phyloP scores from a whole-genome alignment of 192 early-diverging fungal genomes.

The Paraglomus occultum region DNA sequence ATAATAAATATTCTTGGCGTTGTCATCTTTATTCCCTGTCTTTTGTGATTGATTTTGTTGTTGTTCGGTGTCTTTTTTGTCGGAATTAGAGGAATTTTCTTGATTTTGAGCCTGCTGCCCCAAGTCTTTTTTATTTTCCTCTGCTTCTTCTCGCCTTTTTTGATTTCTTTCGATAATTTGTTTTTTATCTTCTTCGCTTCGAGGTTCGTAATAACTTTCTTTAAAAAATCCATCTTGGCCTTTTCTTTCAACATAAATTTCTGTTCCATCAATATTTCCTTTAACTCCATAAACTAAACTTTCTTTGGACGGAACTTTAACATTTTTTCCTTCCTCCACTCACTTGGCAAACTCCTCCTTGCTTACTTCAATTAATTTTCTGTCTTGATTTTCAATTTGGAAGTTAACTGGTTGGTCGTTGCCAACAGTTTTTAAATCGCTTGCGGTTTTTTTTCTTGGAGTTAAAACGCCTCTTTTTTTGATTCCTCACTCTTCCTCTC shows the following conservation, averaged over 20 bases:
- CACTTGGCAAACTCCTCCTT: slow-evolving; percentile 12
- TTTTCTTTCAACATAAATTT: slow-evolving; percentile 1
- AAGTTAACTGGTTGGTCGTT: slow-evolving; percentile 1
- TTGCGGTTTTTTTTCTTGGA: slow-evolving; percentile 3
- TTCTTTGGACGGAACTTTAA: slow-evolving; percentile 9
- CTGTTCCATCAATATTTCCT: slow-evolving; percentile 6
- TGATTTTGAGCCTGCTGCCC: too few species aligned
- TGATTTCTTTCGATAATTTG: slow-evolving; percentile 11
- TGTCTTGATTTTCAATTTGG: slow-evolving; percentile 8
- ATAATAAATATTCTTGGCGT: too few species aligned
- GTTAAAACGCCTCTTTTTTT: slow-evolving; percentile 20
- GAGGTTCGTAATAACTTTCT: slow-evolving; percentile 14
- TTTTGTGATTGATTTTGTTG: too few species aligned
- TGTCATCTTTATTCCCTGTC: too few species aligned
- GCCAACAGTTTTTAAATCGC: neutral
- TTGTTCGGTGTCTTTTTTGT: too few species aligned
- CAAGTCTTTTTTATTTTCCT: too few species aligned
- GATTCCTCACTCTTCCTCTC: slow-evolving; percentile 4
- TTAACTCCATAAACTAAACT: slow-evolving; percentile 9
- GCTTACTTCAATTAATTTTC: slow-evolving; percentile 7
- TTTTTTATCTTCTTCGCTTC: slow-evolving; percentile 16
- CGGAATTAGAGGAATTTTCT: too few species aligned
- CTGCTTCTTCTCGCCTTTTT: slow-evolving; percentile 15
- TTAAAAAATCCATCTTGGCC: slow-evolving; percentile 11
- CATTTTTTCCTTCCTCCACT: slow-evolving; percentile 5